Evolutionary conservation across 768 basidiomycete genomes (phyloP).

Genomic region (Auriscalpium orientale): DNA sequence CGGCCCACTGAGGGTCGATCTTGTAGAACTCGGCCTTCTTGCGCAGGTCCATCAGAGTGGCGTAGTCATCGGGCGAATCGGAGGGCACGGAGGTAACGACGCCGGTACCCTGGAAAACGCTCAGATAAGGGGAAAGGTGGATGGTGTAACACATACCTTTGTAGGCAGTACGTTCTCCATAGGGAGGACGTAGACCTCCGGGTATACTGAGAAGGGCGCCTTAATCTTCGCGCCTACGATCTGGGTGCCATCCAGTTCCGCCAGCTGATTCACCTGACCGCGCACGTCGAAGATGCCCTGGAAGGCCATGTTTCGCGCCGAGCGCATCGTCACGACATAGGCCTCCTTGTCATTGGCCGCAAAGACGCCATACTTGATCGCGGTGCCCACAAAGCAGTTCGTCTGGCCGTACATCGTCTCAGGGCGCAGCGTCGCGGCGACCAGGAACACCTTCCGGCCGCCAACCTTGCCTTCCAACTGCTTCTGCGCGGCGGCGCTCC

Average conservation of each 20-base stretch:
- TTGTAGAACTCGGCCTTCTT: slow-evolving; percentile 98
- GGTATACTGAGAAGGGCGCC: slow-evolving; percentile 75
- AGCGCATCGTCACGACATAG: slow-evolving; percentile 81
- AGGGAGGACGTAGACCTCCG: slow-evolving; percentile 92
- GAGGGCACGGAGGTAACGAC: slow-evolving; percentile 98
- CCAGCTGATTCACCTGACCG: slow-evolving; percentile 65
- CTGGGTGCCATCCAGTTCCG: slow-evolving; percentile 70
- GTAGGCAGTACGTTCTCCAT: slow-evolving; percentile 98
- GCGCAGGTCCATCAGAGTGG: slow-evolving; percentile 81
- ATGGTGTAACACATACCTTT: slow-evolving; percentile 44
- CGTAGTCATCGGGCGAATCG: slow-evolving; percentile 96
- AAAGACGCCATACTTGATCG: slow-evolving; percentile 89
- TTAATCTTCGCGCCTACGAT: slow-evolving; percentile 86
- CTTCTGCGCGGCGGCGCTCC: slow-evolving; percentile 63
- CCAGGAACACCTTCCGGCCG: slow-evolving; percentile 78
- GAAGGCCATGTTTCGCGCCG: slow-evolving; percentile 97
- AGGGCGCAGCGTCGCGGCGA: slow-evolving; percentile 93
- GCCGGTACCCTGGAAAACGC: slow-evolving; percentile 68
- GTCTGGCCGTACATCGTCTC: slow-evolving; percentile 99
- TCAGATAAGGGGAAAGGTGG: slow-evolving; percentile 2
- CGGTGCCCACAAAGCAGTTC: slow-evolving; percentile 90
- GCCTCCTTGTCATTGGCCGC: slow-evolving; percentile 82
- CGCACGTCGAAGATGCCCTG: slow-evolving; percentile 74
- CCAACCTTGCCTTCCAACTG: slow-evolving; percentile 62
- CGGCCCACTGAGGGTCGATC: slow-evolving; percentile 83